Conservation (phyloP, 352 stramenopile genomes). For the Aphanomyces invadans region DNA sequence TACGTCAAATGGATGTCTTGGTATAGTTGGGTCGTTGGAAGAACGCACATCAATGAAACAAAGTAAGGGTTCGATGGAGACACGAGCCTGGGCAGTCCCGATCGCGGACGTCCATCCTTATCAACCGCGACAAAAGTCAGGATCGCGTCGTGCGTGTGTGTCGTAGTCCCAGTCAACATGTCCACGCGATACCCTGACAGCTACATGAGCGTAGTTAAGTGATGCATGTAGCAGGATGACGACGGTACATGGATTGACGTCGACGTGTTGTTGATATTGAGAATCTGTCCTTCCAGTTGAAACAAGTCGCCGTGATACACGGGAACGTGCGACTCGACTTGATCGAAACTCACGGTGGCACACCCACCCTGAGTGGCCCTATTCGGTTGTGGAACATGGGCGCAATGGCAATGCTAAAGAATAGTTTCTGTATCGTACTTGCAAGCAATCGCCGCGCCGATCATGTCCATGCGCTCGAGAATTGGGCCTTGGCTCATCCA, state of each 20-base stretch:
- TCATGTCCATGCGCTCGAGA: constrained; percentile 34
- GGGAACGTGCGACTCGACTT: constrained; percentile 30
- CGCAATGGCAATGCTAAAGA: too few species aligned
- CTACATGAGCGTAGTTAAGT: constrained; percentile 5
- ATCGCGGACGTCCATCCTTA: constrained; percentile 26
- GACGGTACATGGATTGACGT: constrained; percentile 33
- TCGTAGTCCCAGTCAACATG: constrained; percentile 23
- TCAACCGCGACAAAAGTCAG: constrained; percentile 37
- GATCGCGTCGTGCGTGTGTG: constrained; percentile 33
- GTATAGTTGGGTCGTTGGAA: constrained; percentile 21
- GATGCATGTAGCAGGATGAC: not conserved
- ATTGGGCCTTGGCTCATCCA: constrained; percentile 32
- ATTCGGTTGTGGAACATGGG: too few species aligned
- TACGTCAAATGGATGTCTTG: constrained; percentile 27
- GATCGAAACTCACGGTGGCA: constrained; percentile 35
- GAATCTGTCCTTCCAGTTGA: constrained; percentile 30
- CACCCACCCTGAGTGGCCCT: constrained; percentile 26
- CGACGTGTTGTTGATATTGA: constrained; percentile 30
- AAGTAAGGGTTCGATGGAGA: constrained; percentile 3
- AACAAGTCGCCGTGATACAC: constrained; percentile 37
- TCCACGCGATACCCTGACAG: constrained; percentile 30
- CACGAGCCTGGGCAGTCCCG: constrained; percentile 29
- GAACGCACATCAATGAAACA: constrained; percentile 19
- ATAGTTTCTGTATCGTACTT: too few species aligned
- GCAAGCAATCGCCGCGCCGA: constrained; percentile 29